Evolutionary conservation across 495 filamentous ascomycete genomes (phyloP).

Genomic region (Penicillium diatomitis): DNA sequence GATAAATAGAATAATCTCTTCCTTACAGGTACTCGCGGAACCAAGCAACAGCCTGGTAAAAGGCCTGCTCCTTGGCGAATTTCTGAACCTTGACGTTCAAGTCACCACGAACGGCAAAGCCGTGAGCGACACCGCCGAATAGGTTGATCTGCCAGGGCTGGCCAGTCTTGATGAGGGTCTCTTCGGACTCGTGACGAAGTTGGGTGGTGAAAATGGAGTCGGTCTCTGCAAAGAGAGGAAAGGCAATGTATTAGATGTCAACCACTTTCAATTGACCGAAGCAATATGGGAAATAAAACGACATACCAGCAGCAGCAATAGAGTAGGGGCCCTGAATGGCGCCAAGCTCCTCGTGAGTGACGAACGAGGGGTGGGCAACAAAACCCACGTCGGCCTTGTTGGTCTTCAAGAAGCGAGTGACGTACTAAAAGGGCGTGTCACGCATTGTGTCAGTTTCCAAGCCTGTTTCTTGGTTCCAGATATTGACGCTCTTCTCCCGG

Average conservation of each 20-base stretch:
- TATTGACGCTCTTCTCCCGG: neutral
- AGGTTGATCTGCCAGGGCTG: conserved; percentile 75
- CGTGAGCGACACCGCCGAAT: conserved; percentile 66
- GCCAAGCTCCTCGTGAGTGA: conserved; percentile 65
- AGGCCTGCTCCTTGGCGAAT: conserved; percentile 81
- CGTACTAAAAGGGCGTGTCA: conserved; percentile 19
- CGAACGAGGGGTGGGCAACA: conserved; percentile 68
- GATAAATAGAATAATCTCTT: neutral
- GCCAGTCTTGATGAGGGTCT: conserved; percentile 49
- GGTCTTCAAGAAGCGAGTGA: conserved; percentile 34
- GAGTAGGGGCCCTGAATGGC: conserved; percentile 62
- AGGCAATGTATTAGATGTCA: no score
- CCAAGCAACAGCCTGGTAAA: conserved; percentile 71
- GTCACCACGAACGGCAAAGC: conserved; percentile 70
- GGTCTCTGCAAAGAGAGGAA: conserved; percentile 41
- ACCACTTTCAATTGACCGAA: no score
- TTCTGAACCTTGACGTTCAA: conserved; percentile 48
- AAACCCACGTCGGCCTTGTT: conserved; percentile 56
- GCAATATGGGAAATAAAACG: neutral
- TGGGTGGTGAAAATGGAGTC: conserved; percentile 70
- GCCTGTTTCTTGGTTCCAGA: neutral
- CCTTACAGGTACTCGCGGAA: conserved; percentile 54
- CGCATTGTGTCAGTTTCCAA: neutral
- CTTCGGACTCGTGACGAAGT: conserved; percentile 57
- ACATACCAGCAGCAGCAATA: conserved; percentile 63